Percentiles rank a stretch among this genome's conserved stretches.
These are phyloP conservation scores for Paxillus involutus DNA, from an alignment of 768 basidiomycete genomes.

Conservation along the genomic window DNA sequence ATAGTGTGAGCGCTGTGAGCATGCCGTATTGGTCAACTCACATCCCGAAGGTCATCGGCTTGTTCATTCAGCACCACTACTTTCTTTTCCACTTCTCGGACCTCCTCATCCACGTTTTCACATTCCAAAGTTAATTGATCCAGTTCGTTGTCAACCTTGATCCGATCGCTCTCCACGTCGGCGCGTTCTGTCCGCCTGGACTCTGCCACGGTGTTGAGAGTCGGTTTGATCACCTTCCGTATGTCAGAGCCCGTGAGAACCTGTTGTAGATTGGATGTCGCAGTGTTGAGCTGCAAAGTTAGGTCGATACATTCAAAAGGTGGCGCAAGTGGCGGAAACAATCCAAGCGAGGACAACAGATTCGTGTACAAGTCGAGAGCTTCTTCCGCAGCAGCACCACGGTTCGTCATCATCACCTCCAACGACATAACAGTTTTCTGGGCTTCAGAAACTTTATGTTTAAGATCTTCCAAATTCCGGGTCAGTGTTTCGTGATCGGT, in stretches of 20 bases:
- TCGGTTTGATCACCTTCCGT: slow-evolving; percentile 72
- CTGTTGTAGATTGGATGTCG: slow-evolving; percentile 65
- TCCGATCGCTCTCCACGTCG: slow-evolving; percentile 70
- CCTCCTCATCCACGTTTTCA: slow-evolving; percentile 81
- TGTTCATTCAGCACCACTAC: slow-evolving; percentile 67
- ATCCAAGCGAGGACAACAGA: slow-evolving; percentile 68
- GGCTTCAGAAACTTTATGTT: slow-evolving; percentile 71
- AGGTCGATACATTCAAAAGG: slow-evolving; percentile 77
- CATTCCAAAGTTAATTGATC: slow-evolving; percentile 76
- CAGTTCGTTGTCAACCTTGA: slow-evolving; percentile 80
- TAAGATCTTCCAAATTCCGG: slow-evolving; percentile 74
- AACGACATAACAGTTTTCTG: slow-evolving; percentile 72
- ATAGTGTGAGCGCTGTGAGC: not conserved
- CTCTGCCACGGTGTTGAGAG: slow-evolving; percentile 70
- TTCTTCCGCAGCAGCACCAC: slow-evolving; percentile 79
- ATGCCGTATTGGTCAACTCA: slow-evolving; percentile 32
- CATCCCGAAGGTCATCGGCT: slow-evolving; percentile 81
- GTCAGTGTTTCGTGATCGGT: slow-evolving; percentile 80
- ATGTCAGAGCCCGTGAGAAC: slow-evolving; percentile 71
- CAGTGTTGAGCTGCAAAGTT: slow-evolving; percentile 77
- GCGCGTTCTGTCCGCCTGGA: slow-evolving; percentile 68
- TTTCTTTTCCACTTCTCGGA: slow-evolving; percentile 72
- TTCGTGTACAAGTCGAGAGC: slow-evolving; percentile 78
- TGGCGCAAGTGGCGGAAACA: slow-evolving; percentile 72
- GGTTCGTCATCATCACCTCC: slow-evolving; percentile 81